Evolutionary conservation across 441 rosid species (phyloP).

Genomic region (Geranium incanum): DNA sequence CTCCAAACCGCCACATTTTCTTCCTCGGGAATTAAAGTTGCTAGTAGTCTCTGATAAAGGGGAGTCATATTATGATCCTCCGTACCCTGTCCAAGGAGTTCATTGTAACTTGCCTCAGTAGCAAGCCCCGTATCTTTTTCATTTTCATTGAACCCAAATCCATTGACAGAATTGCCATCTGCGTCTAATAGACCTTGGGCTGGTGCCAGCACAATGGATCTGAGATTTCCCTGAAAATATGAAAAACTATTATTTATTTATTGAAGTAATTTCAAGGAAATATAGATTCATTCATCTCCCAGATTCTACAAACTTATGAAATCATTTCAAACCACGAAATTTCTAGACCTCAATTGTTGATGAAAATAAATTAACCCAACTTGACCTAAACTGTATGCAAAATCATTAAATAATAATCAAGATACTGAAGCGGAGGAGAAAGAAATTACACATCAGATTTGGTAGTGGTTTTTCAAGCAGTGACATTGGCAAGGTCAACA

Average conservation of each 20-base stretch:
- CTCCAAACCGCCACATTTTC: conserved; percentile 25
- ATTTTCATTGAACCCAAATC: conserved; percentile 32
- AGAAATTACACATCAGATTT: not conserved
- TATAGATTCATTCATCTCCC: not conserved
- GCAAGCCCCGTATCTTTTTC: conserved; percentile 23
- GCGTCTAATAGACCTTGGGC: conserved; percentile 30
- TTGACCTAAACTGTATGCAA: not conserved
- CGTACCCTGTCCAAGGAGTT: conserved; percentile 29
- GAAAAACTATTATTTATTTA: conserved; percentile 5
- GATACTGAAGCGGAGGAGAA: not conserved
- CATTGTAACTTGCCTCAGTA: conserved; percentile 26
- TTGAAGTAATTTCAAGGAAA: conserved; percentile 15
- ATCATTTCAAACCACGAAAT: not conserved
- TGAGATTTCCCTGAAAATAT: conserved; percentile 43
- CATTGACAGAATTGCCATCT: conserved; percentile 29
- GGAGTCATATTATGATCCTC: conserved; percentile 40
- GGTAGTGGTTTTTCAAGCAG: not conserved
- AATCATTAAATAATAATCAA: not conserved
- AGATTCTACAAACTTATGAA: not conserved
- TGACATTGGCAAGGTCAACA: not conserved
- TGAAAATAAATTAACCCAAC: not conserved
- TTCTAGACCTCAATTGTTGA: not conserved
- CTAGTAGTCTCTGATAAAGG: conserved; percentile 69
- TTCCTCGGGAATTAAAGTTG: conserved; percentile 83
- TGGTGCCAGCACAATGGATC: conserved; percentile 32